Evolutionary conservation across 164 flowering plant genomes (phyloP).

Genomic region (Chimonanthus salicifolius): DNA sequence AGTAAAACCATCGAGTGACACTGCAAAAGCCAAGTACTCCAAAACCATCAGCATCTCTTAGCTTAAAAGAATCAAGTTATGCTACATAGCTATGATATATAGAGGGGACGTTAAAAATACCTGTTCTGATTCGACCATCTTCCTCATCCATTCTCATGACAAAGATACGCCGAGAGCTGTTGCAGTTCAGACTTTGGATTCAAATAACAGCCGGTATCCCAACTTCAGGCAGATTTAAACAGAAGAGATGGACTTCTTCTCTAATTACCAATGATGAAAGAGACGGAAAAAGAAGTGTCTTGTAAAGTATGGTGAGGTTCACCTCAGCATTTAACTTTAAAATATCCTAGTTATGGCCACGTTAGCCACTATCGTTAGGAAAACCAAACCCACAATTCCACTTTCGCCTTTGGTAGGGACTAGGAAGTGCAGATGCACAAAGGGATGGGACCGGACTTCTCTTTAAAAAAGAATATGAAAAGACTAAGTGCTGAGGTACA

Average conservation of each 20-base stretch:
- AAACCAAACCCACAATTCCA: not conserved
- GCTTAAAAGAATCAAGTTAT: not conserved
- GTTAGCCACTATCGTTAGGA: conserved; percentile 3
- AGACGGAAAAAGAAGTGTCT: not conserved
- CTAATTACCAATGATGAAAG: not conserved
- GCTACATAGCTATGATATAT: no score
- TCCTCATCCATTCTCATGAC: conserved; percentile 3
- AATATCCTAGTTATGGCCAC: not conserved
- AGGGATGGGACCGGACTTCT: not conserved
- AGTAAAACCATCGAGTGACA: no score
- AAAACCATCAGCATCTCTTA: not conserved
- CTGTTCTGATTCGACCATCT: conserved; percentile 12
- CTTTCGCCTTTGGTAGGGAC: not conserved
- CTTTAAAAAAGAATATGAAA: not conserved
- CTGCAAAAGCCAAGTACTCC: not conserved
- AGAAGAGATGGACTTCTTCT: not conserved
- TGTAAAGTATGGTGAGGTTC: not conserved
- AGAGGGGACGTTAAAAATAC: not conserved
- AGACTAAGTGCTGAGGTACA: not conserved
- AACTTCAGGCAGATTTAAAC: not conserved
- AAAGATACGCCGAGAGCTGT: not conserved
- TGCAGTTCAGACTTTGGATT: not conserved
- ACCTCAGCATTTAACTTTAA: no score
- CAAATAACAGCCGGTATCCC: not conserved
- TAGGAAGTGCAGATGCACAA: not conserved